Conservation (phyloP, 805 yeast genomes). For the Candida koratica region DNA sequence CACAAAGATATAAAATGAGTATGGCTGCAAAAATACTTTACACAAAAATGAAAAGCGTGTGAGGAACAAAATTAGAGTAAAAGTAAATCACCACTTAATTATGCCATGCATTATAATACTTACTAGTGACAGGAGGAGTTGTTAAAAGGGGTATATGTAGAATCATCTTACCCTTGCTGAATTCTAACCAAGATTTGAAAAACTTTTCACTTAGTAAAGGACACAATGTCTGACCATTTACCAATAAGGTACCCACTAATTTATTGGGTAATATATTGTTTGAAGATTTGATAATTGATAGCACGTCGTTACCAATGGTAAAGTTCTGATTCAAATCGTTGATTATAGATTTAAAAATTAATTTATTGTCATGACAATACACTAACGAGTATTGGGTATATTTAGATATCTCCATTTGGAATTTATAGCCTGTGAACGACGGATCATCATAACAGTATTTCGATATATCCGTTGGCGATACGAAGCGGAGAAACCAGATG, state of each 20-base stretch:
- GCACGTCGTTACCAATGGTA: conserved; percentile 7
- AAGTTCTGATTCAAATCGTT: conserved; percentile 5
- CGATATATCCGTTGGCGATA: conserved; percentile 10
- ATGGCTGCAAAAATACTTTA: neutral
- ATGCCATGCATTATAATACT: conserved; percentile 5
- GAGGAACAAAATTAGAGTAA: too few species aligned
- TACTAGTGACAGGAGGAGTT: conserved; percentile 27
- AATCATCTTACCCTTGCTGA: conserved; percentile 16
- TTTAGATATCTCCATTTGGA: conserved; percentile 21
- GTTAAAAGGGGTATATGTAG: conserved; percentile 28
- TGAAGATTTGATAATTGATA: conserved; percentile 9
- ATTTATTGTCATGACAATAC: conserved; percentile 28
- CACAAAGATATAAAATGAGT: conserved; percentile 2
- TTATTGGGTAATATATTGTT: conserved; percentile 20
- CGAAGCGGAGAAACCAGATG: neutral
- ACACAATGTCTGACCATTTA: conserved; percentile 10
- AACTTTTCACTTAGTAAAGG: conserved; percentile 28
- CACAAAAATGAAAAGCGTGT: too few species aligned
- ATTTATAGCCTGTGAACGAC: conserved; percentile 24
- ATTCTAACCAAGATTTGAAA: conserved; percentile 26
- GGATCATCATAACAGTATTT: conserved; percentile 11
- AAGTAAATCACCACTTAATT: too few species aligned
- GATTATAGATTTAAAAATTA: conserved; percentile 15
- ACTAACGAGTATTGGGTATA: conserved; percentile 13
- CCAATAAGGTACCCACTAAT: conserved; percentile 20